phyloP scores from a whole-genome alignment of 2,329 filamentous ascomycete species.

The Herpotrichia juniperi region DNA sequence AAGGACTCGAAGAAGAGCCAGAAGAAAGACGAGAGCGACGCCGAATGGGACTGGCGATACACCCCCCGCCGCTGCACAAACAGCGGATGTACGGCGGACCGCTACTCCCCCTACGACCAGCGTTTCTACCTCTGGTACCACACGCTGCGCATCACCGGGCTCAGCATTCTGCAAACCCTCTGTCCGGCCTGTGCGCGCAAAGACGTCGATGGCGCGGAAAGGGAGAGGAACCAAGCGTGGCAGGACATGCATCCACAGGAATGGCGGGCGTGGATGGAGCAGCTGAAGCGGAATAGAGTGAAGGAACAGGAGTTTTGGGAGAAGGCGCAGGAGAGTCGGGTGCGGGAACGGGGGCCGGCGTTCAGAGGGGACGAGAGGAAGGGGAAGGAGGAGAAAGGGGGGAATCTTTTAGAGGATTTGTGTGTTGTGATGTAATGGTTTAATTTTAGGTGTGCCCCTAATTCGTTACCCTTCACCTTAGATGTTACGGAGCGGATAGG shows the following conservation, averaged over 20 bases:
- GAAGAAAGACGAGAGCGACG: slow-evolving; percentile 1
- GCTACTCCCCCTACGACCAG: slow-evolving; percentile 34
- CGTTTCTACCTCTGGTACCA: slow-evolving; percentile 31
- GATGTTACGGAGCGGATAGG: too few relatives aligned
- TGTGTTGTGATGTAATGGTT: too few relatives aligned
- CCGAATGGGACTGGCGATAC: slow-evolving; percentile 36
- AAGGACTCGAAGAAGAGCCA: neutral
- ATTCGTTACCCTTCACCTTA: too few relatives aligned
- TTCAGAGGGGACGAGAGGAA: slow-evolving; percentile 4
- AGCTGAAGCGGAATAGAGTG: slow-evolving; percentile 21
- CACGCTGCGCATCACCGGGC: slow-evolving; percentile 17
- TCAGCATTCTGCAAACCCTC: slow-evolving; percentile 27
- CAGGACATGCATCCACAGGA: slow-evolving; percentile 25
- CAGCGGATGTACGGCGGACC: slow-evolving; percentile 17
- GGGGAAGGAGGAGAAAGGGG: slow-evolving; percentile 14
- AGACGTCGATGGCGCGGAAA: slow-evolving; percentile 31
- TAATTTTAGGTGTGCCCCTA: too few relatives aligned
- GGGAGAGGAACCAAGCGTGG: slow-evolving; percentile 26
- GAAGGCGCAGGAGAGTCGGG: slow-evolving; percentile 33
- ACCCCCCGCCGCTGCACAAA: slow-evolving; percentile 31
- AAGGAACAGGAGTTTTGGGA: slow-evolving; percentile 35
- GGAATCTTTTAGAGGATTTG: slow-evolving; percentile 15
- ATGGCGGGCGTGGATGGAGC: slow-evolving; percentile 33
- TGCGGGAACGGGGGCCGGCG: slow-evolving; percentile 21
- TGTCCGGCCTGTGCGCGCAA: slow-evolving; percentile 33